Evolutionary conservation across 371 early-diverging fungal species (phyloP), one percentile per base, ranked within the genome.

Genomic region (Chytridium lagenaria): DNA sequence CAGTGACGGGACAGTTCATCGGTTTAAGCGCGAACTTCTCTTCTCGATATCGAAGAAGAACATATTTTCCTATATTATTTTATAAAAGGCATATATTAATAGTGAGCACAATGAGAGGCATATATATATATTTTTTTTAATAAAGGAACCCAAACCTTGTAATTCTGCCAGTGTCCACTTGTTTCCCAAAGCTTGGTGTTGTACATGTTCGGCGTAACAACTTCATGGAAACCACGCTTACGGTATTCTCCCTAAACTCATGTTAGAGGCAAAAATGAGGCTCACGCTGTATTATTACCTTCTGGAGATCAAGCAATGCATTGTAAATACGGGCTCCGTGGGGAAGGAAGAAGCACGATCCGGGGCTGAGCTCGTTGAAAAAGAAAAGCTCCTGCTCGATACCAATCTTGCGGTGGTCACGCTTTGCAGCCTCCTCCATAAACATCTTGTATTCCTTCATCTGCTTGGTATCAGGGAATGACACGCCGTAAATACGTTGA

Each of bases 1-100:
- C 99, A 99, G 82, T 99, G 99, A 49, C 98, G 63, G 99, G 99
- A 82, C 99, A 99, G 90, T 99, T 99, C 99, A 99, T 99, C 16
- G 99, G 99, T 89, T 99, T 99, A 69, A 99, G 86, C 0, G 94
- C 99, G 85, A 91, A 95, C 68, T 90, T 86, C 79, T 93, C 94
- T 86, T 94, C 66, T 90, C 90, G 22, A 95, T 92, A 44, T 93
- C 91, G 59, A 99, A 90, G 64, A 89, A 87, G 86, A 99, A 99
- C 98, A 99, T 99, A 86, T 99, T 94, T 71, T 98, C 98, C 85
- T 72, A 28, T 44, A 16, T 23, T 36, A 3, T 7, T 12, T 15
- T 30, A 12, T 57, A 63, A n/a, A n/a, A n/a, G n/a, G 63, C 37
- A 38, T 34, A 12, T 12, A 3, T 19, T 63, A 63, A 63, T 16